Evolutionary conservation across 2,329 filamentous ascomycete species (phyloP).

Genomic region (Paracorniculantispora psalliotae): DNA sequence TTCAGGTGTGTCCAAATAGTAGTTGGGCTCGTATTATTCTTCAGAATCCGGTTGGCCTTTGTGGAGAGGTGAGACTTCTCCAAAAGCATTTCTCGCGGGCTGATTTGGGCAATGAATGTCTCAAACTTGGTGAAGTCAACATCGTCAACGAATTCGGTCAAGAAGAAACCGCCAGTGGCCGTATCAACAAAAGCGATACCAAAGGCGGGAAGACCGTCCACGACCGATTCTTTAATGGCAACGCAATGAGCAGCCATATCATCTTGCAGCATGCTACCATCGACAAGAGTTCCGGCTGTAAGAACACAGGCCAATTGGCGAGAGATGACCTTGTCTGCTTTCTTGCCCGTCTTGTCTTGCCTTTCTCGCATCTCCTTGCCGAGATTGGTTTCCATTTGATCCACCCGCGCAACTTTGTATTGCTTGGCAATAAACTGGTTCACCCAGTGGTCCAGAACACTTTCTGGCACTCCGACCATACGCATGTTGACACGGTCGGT

Average conservation of each 20-base stretch:
- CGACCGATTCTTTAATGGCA: slow-evolving; percentile 78
- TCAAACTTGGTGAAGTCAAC: slow-evolving; percentile 94
- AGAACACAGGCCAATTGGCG: slow-evolving; percentile 87
- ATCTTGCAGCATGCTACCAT: slow-evolving; percentile 93
- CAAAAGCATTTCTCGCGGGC: slow-evolving; percentile 80
- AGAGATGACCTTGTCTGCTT: slow-evolving; percentile 88
- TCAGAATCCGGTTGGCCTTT: slow-evolving; percentile 88
- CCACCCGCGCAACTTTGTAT: slow-evolving; percentile 92
- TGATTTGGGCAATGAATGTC: slow-evolving; percentile 88
- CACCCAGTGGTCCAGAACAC: slow-evolving; percentile 93
- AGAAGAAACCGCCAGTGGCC: slow-evolving; percentile 87
- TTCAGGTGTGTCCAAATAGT: slow-evolving; percentile 96
- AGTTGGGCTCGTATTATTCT: slow-evolving; percentile 88
- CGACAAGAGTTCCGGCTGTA: slow-evolving; percentile 87
- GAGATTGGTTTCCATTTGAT: slow-evolving; percentile 92
- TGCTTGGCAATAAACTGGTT: slow-evolving; percentile 98
- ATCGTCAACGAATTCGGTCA: slow-evolving; percentile 91
- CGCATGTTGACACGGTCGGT: slow-evolving; percentile 99
- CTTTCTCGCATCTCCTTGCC: slow-evolving; percentile 99
- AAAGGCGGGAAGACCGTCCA: slow-evolving; percentile 74
- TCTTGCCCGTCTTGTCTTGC: slow-evolving; percentile 59
- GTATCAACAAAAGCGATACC: slow-evolving; percentile 93
- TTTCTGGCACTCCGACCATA: slow-evolving; percentile 97
- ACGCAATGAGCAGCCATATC: slow-evolving; percentile 97
- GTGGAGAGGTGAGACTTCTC: slow-evolving; percentile 83